Base-by-base conservation (phyloP, 2,329 filamentous ascomycete species). In the Colletotrichum liriopes region DNA sequence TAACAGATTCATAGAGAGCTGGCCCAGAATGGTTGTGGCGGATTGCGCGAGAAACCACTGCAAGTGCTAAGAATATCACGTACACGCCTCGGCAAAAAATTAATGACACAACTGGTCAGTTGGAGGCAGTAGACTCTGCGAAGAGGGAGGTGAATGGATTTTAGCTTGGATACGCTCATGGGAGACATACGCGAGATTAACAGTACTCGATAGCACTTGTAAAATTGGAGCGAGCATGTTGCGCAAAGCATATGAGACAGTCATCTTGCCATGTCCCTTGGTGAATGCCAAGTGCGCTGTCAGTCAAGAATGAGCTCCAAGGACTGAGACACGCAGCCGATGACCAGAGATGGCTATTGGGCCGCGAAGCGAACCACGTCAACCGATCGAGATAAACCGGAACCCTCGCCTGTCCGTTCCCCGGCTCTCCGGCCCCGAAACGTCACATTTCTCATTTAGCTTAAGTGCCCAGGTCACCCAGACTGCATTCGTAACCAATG, bases 21-120 rank as follows among this genome's bases (percentile, higher is more conserved):
- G 74, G 73, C 3, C 77, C 77, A 1, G 74, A 76, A 9, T 78
- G 77, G 77, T 6, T 76, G 5, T 74, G 69, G 69, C 59, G 69
- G 5, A 18, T 64, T 14, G 69, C 32, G 7, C 47, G 69, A 20
- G 69, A 72, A 16, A 69, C 69, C 1, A 69, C 69, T 14, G 69
- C 39, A 0, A 69, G 41, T 16, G 51, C 59, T 1, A 69, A 64
- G 26, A 52, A 69, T 18, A 51, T 72, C 11, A 5, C 9, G 1
- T 72, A 60, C 23, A 65, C 47, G 1, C 69, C 69, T 12, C 59
- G 69, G 6, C 69, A 72, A 32, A 72, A 65, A 32, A 72, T 72
- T 8, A 54, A 72, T n/a, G 47, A 60, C 2, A 20, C 32, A 0
- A 72, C 69, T 6, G 69, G 69, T 12, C 29, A 11, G 1, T 56